Base-by-base conservation (phyloP, 2,329 filamentous ascomycete genomes). In the Cladosporium cucumerinum region DNA sequence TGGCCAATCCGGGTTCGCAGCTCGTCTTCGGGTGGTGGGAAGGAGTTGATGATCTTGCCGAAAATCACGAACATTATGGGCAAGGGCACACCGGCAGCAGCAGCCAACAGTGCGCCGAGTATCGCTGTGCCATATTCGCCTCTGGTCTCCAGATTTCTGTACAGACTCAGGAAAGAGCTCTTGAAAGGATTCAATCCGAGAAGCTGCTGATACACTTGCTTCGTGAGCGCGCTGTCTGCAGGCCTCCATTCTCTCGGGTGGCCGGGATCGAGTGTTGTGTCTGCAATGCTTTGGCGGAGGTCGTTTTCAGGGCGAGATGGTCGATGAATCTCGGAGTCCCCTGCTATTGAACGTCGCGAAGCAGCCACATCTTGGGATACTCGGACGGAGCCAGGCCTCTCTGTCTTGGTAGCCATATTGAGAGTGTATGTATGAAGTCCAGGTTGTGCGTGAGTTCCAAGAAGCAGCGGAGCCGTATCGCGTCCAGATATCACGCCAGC, bases 81-180 rank as follows among this genome's bases (percentile, higher is more conserved):
- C 7, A 80, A 67, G 1, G 79, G 78, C 12, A 77, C 71, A 11
- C 79, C 78, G 21, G 78, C 78, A 26, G 74, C 74, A n/a, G 78
- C 68, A 10, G 77, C 74, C 25, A 78, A 72, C 6, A 79, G 8
- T 18, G 77, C 72, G 6, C 75, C 79, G 16, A 71, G 61, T 16
- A 70, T 64, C 2, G 79, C 72, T 12, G 79, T 75, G 1, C 67
- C 28, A 67, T 75, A 73, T 66, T 79, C 81, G 28, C 73, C 69
- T n/a, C 71, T 61, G 52, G 78, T 77, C 36, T 80, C 76, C 66
- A 84, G 69, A 11, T 80, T 77, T 25, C 77, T 74, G 70, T 81
- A 84, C 0, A 84, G 76, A 23, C 79, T 75, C 61, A 83, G 76
- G 68, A 84, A 85, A 10, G 81, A 82, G n/a, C 77, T 78, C 66